phyloP scores from a whole-genome alignment of 352 stramenopile genomes.

The Pythium biforme region DNA sequence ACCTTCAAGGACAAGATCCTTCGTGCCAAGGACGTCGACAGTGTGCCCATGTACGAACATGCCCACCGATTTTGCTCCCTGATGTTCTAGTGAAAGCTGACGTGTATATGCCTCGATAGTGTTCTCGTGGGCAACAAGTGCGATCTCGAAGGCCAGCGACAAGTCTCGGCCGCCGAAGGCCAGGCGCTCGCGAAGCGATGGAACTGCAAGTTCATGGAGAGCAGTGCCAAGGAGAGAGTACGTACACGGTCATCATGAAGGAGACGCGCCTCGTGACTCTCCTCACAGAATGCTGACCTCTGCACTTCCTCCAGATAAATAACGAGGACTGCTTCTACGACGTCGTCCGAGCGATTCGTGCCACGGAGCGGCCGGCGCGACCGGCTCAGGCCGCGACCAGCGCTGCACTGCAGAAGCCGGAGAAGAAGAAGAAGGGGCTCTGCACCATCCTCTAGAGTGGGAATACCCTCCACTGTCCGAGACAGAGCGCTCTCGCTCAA shows the following conservation, averaged over 20 bases:
- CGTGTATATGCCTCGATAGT: conserved; percentile 26
- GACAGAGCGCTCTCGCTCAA: too few species aligned
- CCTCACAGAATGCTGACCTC: too few species aligned
- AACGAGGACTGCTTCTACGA: conserved; percentile 91
- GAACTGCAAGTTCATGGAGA: conserved; percentile 88
- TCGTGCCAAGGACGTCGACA: conserved; percentile 86
- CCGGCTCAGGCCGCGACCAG: conserved; percentile 3
- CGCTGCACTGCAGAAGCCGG: conserved; percentile 26
- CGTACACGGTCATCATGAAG: conserved; percentile 3
- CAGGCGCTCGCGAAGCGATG: conserved; percentile 67
- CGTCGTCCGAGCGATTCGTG: conserved; percentile 85
- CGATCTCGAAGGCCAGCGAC: conserved; percentile 71
- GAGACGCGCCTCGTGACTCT: too few species aligned
- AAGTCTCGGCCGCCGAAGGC: conserved; percentile 68
- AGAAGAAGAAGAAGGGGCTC: conserved; percentile 51
- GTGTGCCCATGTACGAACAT: conserved; percentile 64
- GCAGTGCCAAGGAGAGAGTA: conserved; percentile 86
- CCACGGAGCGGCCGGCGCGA: conserved; percentile 57
- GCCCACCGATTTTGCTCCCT: neutral
- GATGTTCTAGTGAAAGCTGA: neutral
- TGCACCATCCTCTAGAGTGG: conserved; percentile 44
- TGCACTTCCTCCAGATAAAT: conserved; percentile 61
- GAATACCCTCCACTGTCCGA: neutral
- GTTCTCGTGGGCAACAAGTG: conserved; percentile 90
- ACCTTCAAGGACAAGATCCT: conserved; percentile 91